phyloP scores from a whole-genome alignment of 805 yeast genomes.

The Kodamaea kaohsiungensis region DNA sequence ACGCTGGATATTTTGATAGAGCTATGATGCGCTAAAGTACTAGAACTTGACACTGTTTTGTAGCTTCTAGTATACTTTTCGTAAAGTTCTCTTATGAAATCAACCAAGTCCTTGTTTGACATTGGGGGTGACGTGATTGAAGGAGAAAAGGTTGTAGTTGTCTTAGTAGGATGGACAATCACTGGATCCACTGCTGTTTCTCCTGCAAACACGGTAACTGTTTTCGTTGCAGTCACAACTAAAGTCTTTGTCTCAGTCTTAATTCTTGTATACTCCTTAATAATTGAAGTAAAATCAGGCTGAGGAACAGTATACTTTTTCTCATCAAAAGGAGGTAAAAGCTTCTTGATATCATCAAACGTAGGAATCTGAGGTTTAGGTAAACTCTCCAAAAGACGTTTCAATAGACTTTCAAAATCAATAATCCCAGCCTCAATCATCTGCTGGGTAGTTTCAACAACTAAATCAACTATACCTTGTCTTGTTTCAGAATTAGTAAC shows the following conservation, averaged over 20 bases:
- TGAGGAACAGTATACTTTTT: not conserved
- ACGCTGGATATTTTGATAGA: too few relatives aligned
- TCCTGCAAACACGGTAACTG: not conserved
- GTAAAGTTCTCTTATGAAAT: not conserved
- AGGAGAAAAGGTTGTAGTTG: not conserved
- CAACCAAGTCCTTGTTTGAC: not conserved
- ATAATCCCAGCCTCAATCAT: conserved; percentile 6
- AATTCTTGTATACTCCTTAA: not conserved
- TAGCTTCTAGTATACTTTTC: not conserved
- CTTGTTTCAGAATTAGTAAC: conserved; percentile 32
- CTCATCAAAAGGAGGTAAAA: not conserved
- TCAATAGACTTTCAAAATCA: not conserved
- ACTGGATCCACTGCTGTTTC: not conserved
- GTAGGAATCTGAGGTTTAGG: conserved; percentile 1
- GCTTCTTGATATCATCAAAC: conserved; percentile 5
- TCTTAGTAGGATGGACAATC: not conserved
- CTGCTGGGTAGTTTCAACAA: conserved; percentile 22
- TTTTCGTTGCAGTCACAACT: not conserved
- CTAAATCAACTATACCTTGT: conserved; percentile 25
- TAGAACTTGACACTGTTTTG: not conserved
- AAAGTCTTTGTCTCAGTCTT: not conserved
- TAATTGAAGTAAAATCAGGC: not conserved
- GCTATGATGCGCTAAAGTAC: too few relatives aligned
- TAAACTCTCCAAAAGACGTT: conserved; percentile 4
- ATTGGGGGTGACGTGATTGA: not conserved